phyloP scores from a whole-genome alignment of 768 basidiomycete genomes.

The Auricularia auricula-judae region DNA sequence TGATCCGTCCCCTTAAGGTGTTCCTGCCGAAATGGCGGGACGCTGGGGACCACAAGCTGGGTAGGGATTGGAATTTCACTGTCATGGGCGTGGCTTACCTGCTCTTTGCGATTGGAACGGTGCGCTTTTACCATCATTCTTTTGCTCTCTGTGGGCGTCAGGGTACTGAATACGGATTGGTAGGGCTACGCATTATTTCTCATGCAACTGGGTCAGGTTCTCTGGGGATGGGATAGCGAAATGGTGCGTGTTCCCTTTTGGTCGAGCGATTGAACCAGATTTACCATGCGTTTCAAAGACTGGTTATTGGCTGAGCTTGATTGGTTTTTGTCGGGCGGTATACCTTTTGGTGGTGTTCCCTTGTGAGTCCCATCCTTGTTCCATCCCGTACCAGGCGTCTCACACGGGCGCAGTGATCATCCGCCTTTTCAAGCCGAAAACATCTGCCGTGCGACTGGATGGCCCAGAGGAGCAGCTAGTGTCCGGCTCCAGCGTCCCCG shows the following conservation, averaged over 20 bases:
- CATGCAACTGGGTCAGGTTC: neutral
- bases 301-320: neutral
- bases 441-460: neutral
- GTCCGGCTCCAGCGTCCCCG: neutral
- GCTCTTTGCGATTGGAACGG: neutral
- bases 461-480: neutral
- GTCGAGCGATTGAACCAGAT: neutral
- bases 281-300: neutral
- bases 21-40: neutral
- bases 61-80: neutral
- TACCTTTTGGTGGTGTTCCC: neutral
- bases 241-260: neutral
- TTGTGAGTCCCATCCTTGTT: neutral
- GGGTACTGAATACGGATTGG: neutral
- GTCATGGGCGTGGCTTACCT: neutral
- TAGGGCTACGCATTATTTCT: neutral
- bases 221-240: neutral
- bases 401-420: neutral
- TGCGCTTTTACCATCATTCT: neutral
- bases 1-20: neutral
- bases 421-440: neutral
- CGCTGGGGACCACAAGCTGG: neutral
- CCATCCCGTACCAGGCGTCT: neutral
- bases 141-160: neutral
- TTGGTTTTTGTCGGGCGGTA: neutral